Conservation (phyloP, 1,284 basidiomycete species). For the Psilocybe mexicana region DNA sequence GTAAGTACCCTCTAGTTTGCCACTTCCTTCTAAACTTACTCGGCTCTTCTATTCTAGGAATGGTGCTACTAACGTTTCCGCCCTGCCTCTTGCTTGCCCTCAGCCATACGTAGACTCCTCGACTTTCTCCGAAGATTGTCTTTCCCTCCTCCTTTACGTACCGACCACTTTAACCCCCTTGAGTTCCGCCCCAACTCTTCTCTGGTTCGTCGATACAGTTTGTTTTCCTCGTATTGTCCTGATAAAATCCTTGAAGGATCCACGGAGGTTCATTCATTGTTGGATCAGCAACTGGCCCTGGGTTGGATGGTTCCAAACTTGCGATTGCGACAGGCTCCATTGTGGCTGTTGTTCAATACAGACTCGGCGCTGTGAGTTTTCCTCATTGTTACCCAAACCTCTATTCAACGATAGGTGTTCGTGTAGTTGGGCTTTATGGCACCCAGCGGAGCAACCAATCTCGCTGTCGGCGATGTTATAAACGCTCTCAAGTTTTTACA, state of each 20-base stretch:
- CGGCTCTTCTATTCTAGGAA: constrained; percentile 38
- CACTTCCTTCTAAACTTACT: constrained; percentile 1
- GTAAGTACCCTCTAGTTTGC: constrained; percentile 42
- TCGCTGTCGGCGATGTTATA: constrained; percentile 72
- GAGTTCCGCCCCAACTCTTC: constrained; percentile 52
- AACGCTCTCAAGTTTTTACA: constrained; percentile 69
- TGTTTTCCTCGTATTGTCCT: constrained; percentile 7
- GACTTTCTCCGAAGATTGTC: constrained; percentile 70
- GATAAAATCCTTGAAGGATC: constrained; percentile 52
- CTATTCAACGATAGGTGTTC: not conserved
- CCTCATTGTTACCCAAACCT: not conserved
- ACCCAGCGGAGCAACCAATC: constrained; percentile 67
- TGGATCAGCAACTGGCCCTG: constrained; percentile 73
- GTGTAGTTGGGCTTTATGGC: constrained; percentile 72
- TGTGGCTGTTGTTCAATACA: constrained; percentile 85
- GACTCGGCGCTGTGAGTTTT: constrained; percentile 71
- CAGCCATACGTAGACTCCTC: constrained; percentile 54
- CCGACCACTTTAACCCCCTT: constrained; percentile 42
- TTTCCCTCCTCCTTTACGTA: constrained; percentile 75
- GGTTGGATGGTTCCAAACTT: constrained; percentile 78
- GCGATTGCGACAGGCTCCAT: constrained; percentile 75
- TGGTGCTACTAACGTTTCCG: constrained; percentile 49
- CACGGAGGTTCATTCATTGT: constrained; percentile 83
- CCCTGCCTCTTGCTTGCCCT: constrained; percentile 70
- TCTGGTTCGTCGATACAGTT: constrained; percentile 52